Base-by-base conservation (phyloP, 176 grass and related monocot genomes). In the Otatea glauca region DNA sequence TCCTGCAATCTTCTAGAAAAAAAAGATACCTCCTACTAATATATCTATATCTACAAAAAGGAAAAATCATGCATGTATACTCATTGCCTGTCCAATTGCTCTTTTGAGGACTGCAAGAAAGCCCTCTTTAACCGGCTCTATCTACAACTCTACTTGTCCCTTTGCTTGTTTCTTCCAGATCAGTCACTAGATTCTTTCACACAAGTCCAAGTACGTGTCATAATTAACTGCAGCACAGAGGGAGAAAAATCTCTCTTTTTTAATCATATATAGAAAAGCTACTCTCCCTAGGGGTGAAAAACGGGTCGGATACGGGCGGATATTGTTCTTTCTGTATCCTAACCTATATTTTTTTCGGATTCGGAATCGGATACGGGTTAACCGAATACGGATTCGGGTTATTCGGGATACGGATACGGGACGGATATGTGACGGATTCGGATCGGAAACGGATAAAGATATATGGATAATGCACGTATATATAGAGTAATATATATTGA, bases 121-220 rank as follows among this genome's bases (percentile, higher is more conserved):
- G 44, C 45, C 37, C 13, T 65, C 18, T 65, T 79, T 74, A 38
- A 45, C 20, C 44, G 7, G 41, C 4, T 39, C 35, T 65, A 78
- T 35, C 43, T 77, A 23, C 34, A 15, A 25, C 56, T 87, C 66
- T 74, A 74, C 43, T 65, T 65, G 27, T n/a, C 35, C 79, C 20
- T 69, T 80, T 80, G 32, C 68, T 86, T 73, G 65, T 87, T 86
- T 67, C 82, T 88, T 53, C 45, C 38, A 70, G 78, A 86, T 41
- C 74, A 83, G 78, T 88, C 82, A 86, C 78, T 85, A 81, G n/a
- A 76, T 81, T 89, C 42, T 80, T 89, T 70, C 83, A 76, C 23
- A 86, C 64, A 71, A 54, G 77, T 25, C 27, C 83, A 82, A 66
- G 21, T 48, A 56, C 43, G 54, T 63, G 63, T 54, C 69, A 70